These are phyloP conservation scores for Micractinium conductrix DNA, from an alignment of 139 green algal genomes.

Conservation along the genomic window DNA sequence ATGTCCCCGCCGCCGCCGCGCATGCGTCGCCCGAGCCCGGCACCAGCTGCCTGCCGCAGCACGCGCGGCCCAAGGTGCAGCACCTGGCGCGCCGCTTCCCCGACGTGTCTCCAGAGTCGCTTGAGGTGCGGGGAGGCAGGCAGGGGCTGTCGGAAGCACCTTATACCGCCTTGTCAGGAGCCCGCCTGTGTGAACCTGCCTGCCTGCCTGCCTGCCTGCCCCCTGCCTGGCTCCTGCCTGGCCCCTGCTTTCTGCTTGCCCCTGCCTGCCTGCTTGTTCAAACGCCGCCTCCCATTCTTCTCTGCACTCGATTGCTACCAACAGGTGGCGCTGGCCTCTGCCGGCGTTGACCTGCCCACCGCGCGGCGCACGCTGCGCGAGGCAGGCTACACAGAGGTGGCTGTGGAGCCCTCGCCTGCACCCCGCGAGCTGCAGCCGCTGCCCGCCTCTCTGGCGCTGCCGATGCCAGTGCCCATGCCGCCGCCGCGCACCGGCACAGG, in stretches of 20 bases:
- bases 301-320: too few relatives aligned
- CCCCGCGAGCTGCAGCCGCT: too few relatives aligned
- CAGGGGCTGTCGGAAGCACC: too few relatives aligned
- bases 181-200: too few relatives aligned
- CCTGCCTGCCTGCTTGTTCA: neutral
- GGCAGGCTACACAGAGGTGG: conserved; percentile 1
- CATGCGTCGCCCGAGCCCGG: neutral
- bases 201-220: neutral
- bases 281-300: neutral
- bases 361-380: conserved; percentile 12
- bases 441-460: neutral
- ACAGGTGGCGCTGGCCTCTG: conserved; percentile 1
- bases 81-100: conserved; percentile 26
- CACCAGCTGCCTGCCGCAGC: neutral
- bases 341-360: neutral
- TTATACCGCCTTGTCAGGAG: too few relatives aligned
- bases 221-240: too few relatives aligned
- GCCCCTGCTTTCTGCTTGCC: neutral
- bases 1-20: neutral
- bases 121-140: conserved; percentile 21
- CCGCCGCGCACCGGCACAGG: neutral
- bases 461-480: neutral
- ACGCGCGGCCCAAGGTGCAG: conserved; percentile 19
- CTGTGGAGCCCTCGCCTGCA: neutral
- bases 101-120: neutral